Percentiles rank a stretch among this genome's conserved stretches.
phyloP scores from a whole-genome alignment of 805 yeast genomes.

The Candida tibetensis region DNA sequence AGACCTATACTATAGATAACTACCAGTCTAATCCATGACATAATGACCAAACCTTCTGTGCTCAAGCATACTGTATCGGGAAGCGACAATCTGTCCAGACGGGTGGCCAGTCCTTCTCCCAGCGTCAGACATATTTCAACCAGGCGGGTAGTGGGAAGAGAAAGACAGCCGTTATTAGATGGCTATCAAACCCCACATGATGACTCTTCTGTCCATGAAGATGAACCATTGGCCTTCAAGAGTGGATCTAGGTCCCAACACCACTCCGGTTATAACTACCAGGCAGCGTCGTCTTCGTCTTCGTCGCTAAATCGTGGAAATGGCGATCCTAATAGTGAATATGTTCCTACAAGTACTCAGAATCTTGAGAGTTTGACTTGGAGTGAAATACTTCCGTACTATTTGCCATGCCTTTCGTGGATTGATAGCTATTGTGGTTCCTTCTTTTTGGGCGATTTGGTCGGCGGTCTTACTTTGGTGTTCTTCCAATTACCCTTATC shows the following conservation, averaged over 20 bases:
- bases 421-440: conserved; percentile 45
- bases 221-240: neutral
- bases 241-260: neutral
- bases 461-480: conserved; percentile 85
- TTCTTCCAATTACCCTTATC: conserved; percentile 90
- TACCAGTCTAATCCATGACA: too few species aligned
- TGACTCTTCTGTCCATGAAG: conserved; percentile 1
- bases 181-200: neutral
- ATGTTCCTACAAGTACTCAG: conserved; percentile 21
- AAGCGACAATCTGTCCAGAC: neutral
- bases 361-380: conserved; percentile 23
- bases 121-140: conserved; percentile 17
- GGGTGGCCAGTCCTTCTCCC: conserved; percentile 8
- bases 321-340: conserved; percentile 11
- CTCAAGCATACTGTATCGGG: too few species aligned
- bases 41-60: too few species aligned
- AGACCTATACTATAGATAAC: too few species aligned
- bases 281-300: conserved; percentile 8
- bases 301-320: conserved; percentile 9
- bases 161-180: neutral
- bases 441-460: conserved; percentile 56
- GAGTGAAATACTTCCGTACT: conserved; percentile 50
- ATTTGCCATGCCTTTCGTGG: conserved; percentile 70
- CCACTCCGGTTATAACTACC: neutral
- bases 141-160: conserved; percentile 13